Base-by-base conservation (phyloP, 495 filamentous ascomycete species). In the Penicillium manginii region DNA sequence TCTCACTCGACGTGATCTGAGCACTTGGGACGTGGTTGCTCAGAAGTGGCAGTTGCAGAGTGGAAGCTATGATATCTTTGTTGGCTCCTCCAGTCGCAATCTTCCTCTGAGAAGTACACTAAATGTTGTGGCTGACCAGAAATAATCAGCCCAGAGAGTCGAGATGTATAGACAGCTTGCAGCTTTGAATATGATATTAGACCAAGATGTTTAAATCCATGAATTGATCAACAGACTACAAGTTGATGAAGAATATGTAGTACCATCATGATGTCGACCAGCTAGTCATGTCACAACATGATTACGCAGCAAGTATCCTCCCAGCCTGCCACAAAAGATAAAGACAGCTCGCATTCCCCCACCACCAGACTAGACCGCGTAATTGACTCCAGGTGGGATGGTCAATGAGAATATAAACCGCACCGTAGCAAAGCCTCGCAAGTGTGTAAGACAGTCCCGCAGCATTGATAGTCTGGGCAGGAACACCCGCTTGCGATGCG, bases 1-100 rank as follows among this genome's bases (percentile, higher is more conserved):
- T 40, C 60, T 91, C 45, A 86, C 79, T 50, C 78, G 86, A 60
- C 77, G 84, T 47, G 88, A 90, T 63, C 55, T 90, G 56, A 88
- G 84, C 59, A 81, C 81, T n/a, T 91, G 87, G 87, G 81, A 88
- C 71, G 77, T 80, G 0, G 75, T 67, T 8, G 75, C 73, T 40
- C 87, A 90, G 74, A 77, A 79, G 35, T 91, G 87, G 88, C 60
- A 73, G 23, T 55, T 86, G 55, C 77, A 79, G 39, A 54, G 49
- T 29, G 69, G 61, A 22, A 58, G 48, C 8, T 67, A 69, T 52
- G 54, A 52, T 9, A 33, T 69, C 26, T 64, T 55, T 42, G 63
- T 72, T 35, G 69, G 69, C 1, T 66, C 66, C 1, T 69, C 66
- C 4, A 67, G 61, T 43, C 54, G 62, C 23, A 50, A 59, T 46